phyloP scores from a whole-genome alignment of 805 yeast species.

The Myxozyma geophila region DNA sequence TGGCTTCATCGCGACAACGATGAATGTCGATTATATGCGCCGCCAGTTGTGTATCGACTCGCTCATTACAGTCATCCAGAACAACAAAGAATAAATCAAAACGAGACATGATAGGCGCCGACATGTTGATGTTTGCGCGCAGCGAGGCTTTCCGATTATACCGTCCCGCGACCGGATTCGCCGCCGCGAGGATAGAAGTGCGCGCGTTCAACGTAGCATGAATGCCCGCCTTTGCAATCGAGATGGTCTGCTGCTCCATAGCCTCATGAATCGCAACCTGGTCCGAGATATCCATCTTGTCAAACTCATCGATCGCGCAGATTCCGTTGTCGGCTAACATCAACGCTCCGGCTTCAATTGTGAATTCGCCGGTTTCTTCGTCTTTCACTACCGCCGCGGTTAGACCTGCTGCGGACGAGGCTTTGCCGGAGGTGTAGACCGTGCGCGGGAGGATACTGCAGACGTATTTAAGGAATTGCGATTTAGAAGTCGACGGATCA shows the following conservation, averaged over 20 bases:
- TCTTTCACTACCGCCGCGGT: constrained; percentile 98
- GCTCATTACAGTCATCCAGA: constrained; percentile 91
- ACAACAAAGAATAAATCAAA: constrained; percentile 94
- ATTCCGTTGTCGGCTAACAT: constrained; percentile 99
- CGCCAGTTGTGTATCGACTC: constrained; percentile 86
- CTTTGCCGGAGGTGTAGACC: constrained; percentile 96
- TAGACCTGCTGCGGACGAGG: constrained; percentile 97
- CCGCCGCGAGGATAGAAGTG: constrained; percentile 97
- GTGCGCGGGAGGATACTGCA: constrained; percentile 91
- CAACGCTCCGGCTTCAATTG: constrained; percentile 97
- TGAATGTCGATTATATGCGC: constrained; percentile 91
- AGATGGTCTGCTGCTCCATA: constrained; percentile 99
- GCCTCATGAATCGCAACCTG: constrained; percentile 99
- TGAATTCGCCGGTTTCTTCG: constrained; percentile 95
- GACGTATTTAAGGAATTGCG: constrained; percentile 93
- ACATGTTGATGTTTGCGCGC: constrained; percentile 87
- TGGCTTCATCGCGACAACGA: constrained; percentile 87
- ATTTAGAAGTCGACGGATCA: constrained; percentile 96
- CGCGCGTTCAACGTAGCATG: constrained; percentile 97
- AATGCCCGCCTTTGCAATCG: constrained; percentile 98
- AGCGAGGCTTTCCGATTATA: constrained; percentile 85
- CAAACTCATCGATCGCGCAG: constrained; percentile 96
- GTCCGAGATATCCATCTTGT: constrained; percentile 93
- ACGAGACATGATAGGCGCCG: constrained; percentile 98
- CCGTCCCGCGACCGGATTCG: constrained; percentile 96